A percentile compares a stretch with the other conserved stretches of the same genome.
Evolutionary conservation across 2,329 filamentous ascomycete genomes (phyloP).

Genomic region (Alternaria gaisen): DNA sequence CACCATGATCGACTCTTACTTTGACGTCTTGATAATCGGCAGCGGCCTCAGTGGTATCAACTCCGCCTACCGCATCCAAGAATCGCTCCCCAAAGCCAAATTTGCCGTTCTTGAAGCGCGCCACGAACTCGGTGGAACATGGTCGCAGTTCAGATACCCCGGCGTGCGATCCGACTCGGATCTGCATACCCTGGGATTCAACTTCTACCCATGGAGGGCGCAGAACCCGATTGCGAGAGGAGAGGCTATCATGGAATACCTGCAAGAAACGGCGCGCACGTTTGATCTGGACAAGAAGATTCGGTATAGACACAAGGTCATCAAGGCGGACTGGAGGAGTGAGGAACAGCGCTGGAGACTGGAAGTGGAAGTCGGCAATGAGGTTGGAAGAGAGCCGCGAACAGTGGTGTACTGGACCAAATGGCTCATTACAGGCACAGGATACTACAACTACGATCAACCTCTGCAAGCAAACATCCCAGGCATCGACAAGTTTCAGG

Average conservation of each 20-base stretch:
- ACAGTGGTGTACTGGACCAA: slow-evolving; percentile 51
- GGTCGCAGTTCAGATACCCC: slow-evolving; percentile 80
- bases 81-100: slow-evolving; percentile 61
- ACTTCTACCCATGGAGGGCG: slow-evolving; percentile 73
- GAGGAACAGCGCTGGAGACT: slow-evolving; percentile 59
- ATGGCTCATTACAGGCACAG: slow-evolving; percentile 68
- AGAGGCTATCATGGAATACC: slow-evolving; percentile 55
- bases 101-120: slow-evolving; percentile 76
- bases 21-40: slow-evolving; percentile 69
- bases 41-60: slow-evolving; percentile 81
- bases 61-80: slow-evolving; percentile 74
- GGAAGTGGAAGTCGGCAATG: slow-evolving; percentile 39
- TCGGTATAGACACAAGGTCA: slow-evolving; percentile 54
- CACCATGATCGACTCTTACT: slow-evolving; percentile 34
- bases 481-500: slow-evolving; percentile 71
- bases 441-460: slow-evolving; percentile 77
- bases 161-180: slow-evolving; percentile 67
- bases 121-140: slow-evolving; percentile 74
- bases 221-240: slow-evolving; percentile 57
- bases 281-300: slow-evolving; percentile 59
- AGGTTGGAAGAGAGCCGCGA: slow-evolving; percentile 39
- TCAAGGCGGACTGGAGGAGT: slow-evolving; percentile 56
- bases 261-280: slow-evolving; percentile 54
- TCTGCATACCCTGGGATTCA: slow-evolving; percentile 65
- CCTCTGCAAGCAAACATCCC: slow-evolving; percentile 70